Evolutionary conservation across 257 asterid species (phyloP).

Genomic region (Cruciata laevipes): DNA sequence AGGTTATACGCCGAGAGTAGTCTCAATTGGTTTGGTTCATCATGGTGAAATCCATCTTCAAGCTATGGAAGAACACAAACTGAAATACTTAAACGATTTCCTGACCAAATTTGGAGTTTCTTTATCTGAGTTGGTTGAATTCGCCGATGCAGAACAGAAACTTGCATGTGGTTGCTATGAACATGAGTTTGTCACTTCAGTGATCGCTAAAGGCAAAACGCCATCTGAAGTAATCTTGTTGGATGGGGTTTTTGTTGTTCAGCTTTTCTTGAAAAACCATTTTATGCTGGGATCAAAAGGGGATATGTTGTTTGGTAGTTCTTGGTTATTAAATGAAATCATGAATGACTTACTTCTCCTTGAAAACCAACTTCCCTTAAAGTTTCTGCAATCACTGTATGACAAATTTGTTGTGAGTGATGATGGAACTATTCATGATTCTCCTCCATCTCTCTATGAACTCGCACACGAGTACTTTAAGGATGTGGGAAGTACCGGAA

Average conservation of each 20-base stretch:
- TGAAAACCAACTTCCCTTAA: too few relatives aligned
- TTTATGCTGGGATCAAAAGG: constrained; percentile 16
- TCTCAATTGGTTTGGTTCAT: constrained; percentile 32
- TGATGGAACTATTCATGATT: neutral
- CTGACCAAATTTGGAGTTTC: constrained; percentile 12
- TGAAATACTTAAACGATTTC: constrained; percentile 24
- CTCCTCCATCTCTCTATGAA: constrained; percentile 17
- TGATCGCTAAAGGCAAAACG: too few relatives aligned
- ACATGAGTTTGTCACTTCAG: too few relatives aligned
- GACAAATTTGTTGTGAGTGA: neutral
- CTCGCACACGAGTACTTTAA: constrained; percentile 26
- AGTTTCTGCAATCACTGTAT: too few relatives aligned
- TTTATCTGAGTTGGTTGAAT: too few relatives aligned
- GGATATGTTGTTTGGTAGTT: constrained; percentile 20
- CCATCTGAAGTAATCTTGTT: constrained; percentile 16
- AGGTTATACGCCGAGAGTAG: constrained; percentile 24
- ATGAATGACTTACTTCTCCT: too few relatives aligned
- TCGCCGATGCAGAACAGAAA: too few relatives aligned
- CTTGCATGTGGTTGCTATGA: too few relatives aligned
- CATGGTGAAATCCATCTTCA: constrained; percentile 12
- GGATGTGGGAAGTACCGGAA: too few relatives aligned
- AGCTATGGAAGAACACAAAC: too few relatives aligned
- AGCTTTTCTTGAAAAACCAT: constrained; percentile 20
- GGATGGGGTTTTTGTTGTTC: too few relatives aligned
- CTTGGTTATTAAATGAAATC: constrained; percentile 21